Base-by-base conservation (phyloP, 768 basidiomycete species). In the Mrakia frigida region DNA sequence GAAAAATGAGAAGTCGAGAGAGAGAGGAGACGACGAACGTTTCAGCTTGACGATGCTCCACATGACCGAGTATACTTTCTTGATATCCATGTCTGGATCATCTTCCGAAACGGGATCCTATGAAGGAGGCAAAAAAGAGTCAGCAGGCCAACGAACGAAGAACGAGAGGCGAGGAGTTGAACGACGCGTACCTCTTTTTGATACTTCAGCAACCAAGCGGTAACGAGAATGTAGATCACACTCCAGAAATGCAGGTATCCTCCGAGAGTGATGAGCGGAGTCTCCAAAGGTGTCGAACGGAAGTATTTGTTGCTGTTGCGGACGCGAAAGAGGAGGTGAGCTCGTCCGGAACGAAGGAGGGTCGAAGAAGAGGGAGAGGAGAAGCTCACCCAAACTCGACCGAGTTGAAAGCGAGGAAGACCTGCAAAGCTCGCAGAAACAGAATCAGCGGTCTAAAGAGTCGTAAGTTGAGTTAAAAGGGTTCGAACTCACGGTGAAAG, bases 321-420 rank as follows among this genome's bases (percentile, higher is more conserved):
- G 43, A 46, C 9, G 16, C 43, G 11, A 41, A 11, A 41, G 39
- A n/a, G 39, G 11, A 41, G 43, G 43, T 46, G 9, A 46, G 43
- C 14, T 46, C 43, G 43, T 16, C 9, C n/a, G n/a, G n/a, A n/a
- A n/a, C n/a, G n/a, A n/a, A n/a, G n/a, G n/a, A n/a, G 2, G 43
- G 9, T 46, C 14, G 43, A 46, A 46, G 14, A 16, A 10, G 43
- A 46, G 14, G 16, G 43, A 9, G 6, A 16, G 16, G 43, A 1
- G 46, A 50, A 6, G 21, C 46, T 1, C 6, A 50, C 46, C 46
- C 88, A 81, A 99, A 99, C 35, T 91, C 90, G 80, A 93, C 90
- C 79, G 93, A 94, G 82, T 98, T 99, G 82, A 99, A 89, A 0
- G 97, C 97, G 59, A 99, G 87, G 82, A 98, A 98, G 9, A 98